Evolutionary conservation across 352 stramenopile genomes (phyloP), one percentile per base, ranked within the genome.

Genomic region (Phytophthora cajani): DNA sequence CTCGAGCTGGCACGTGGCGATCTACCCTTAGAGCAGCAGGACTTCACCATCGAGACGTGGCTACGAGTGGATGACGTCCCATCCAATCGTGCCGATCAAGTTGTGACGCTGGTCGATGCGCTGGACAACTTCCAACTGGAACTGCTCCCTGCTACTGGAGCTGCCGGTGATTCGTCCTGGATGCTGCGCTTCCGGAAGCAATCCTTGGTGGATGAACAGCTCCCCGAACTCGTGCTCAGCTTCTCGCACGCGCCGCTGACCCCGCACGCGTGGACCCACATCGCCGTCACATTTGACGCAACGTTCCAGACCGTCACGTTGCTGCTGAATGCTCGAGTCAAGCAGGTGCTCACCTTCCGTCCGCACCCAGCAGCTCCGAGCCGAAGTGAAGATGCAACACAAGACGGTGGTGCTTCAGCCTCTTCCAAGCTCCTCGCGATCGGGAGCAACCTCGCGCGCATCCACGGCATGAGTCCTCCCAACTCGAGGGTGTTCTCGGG

Each of bases 11-110:
- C 51, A 3, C 56, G 27, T 2, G 55, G 53, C 17, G 53, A 71
- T 10, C 49, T 74, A 10, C 40, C 33, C 5, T n/a, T 74, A 4
- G 57, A 67, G 33, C 61, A 68, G 8, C 74, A 77, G 40, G 51
- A 73, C 8, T 71, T 87, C n/a, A 85, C 77, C 1, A 59, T 90
- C 36, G 80, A 88, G 1, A 76, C 55, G 1, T 87, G 74, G 77
- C 19, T 90, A 2, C 64, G 63, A 49, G 74, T 88, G 32, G 58
- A 77, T n/a, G 27, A 72, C 25, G 5, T 49, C 25, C 38, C 33
- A 6, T 50, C 54, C 11, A 40, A 23, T 19, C 19, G 46, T 14
- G 60, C 50, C 14, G 47, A 70, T 27, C 44, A 62, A 47, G 66
- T 67, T 7, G 71, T 84, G 54, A 77, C 70, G 46, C 17, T 84